Evolutionary conservation across 2,329 filamentous ascomycete species (phyloP), one percentile per base, ranked within the genome.

Genomic region (Sarocladium strictum): DNA sequence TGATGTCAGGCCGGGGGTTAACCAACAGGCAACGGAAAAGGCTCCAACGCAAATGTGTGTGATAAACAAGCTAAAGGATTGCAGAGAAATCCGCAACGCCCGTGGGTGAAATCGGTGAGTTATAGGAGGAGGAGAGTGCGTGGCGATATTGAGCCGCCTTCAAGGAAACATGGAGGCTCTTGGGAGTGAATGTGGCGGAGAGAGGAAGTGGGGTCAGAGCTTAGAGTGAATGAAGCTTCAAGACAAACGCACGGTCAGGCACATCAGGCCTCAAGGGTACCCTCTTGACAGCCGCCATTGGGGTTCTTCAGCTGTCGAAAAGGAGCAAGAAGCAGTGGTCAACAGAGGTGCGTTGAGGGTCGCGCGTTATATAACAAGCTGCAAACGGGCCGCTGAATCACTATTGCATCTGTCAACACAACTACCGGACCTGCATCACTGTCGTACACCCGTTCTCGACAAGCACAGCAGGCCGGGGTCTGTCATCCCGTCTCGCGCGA

Each of bases 351-450:
- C 4, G 10, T 9, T 21, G 40, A 10, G 5, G 23, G 15, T 17
- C 7, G 6, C 40, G 3, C 10, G 9, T 45, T 45, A 45, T 45
- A 45, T 45, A 5, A 45, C 23, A 38, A 38, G 17, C 35, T 6
- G 35, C 12, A 15, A 15, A 38, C 7, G 9, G 17, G 19, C 40
- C 40, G 7, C 19, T 45, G 40, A 45, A 45, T 45, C 40, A 45
- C 40, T 12, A 12, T 19, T 3, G 9, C 11, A 15, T 7, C 40
- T 19, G 17, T 45, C 21, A 19, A 12, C 23, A 26, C 11, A 45
- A 45, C 40, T 45, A 45, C 40, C 40, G 40, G 40, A 23, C 40
- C 21, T 45, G 40, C 40, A 45, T 45, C 40, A 45, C 40, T 4
- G 40, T 45, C 40, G 40, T 26, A 45, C 40, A 45, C 23, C 40